Evolutionary conservation across 179 eudicot genomes (phyloP).

Genomic region (Carnegiea gigantea): DNA sequence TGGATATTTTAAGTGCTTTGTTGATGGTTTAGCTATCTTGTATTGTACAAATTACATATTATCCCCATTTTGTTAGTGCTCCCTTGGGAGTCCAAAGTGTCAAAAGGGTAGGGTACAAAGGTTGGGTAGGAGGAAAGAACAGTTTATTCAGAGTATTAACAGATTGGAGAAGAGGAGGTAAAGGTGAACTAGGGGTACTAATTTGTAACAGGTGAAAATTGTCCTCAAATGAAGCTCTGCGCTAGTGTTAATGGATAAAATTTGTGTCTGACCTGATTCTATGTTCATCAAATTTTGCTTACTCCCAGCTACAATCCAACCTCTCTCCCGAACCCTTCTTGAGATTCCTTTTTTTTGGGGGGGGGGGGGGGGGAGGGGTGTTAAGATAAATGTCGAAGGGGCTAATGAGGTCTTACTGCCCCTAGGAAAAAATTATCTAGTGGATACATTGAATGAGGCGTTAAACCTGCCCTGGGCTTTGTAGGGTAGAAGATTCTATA

Average conservation of each 20-base stretch:
- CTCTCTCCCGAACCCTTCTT: too few relatives aligned
- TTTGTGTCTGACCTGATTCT: not conserved
- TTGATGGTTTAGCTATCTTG: not conserved
- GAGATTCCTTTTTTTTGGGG: too few relatives aligned
- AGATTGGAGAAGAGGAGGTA: not conserved
- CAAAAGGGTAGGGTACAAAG: too few relatives aligned
- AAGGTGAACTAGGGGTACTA: not conserved
- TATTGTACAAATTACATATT: not conserved
- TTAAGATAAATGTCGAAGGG: too few relatives aligned
- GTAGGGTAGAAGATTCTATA: slow-evolving; percentile 17
- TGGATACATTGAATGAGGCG: not conserved
- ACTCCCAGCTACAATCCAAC: not conserved
- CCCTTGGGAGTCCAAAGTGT: too few relatives aligned
- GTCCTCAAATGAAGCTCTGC: not conserved
- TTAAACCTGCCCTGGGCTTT: slow-evolving; percentile 10
- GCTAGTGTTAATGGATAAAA: not conserved
- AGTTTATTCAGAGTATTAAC: not conserved
- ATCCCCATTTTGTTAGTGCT: not conserved
- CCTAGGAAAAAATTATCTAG: not conserved
- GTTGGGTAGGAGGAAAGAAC: not conserved
- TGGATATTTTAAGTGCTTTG: not conserved
- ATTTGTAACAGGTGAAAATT: not conserved
- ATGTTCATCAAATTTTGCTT: not conserved
- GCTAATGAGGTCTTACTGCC: not conserved
- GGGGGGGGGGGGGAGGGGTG: too few relatives aligned